Base-by-base conservation (phyloP, 306 rosid genomes). In the Herpetospermum pedunculosum region DNA sequence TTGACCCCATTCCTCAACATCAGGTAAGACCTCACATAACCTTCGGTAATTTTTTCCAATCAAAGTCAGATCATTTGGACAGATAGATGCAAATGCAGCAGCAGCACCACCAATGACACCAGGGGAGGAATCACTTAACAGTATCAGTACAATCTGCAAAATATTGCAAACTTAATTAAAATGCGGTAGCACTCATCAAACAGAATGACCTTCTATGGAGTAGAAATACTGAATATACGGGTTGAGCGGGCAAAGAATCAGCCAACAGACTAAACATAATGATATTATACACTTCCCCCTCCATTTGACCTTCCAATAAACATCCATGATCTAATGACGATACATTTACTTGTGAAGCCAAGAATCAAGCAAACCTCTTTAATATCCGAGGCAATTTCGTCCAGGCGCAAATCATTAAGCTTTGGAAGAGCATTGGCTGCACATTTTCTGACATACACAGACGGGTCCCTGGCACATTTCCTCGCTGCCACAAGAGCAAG, bases 1-100 rank as follows among this genome's bases (percentile, higher is more conserved):
- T 76, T 91, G 97, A 72, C 97, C 97, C 99, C 99, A 91, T 78
- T 95, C 99, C 73, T 91, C 99, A 60, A 91, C 96, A 52, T 95
- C 99, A 28, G 96, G 97, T 79, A 95, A 92, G 81, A 91, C 80
- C 85, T 87, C 96, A 70, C 99, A 91, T 72, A 95, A 81, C 77
- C 88, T 86, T 77, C 26, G 83, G 82, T 87, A 89, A 75, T 87
- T 84, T 82, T 81, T 85, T 77, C 92, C 97, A 37, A 91, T 79
- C 84, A 91, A 77, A 25, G 84, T 80, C 85, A 91, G 85, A 81
- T 89, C 90, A 81, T 81, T 89, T 0, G 97, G 97, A 83, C 99
- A 95, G 81, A 91, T 84, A 16, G 96, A 88, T 72, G 90, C 82
- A 83, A 95, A 95, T 46, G 97, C 96, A 79, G 97, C 91, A 49